Base-by-base conservation (phyloP, 1,284 basidiomycete genomes). In the Cutaneotrichosporon sp. region DNA sequence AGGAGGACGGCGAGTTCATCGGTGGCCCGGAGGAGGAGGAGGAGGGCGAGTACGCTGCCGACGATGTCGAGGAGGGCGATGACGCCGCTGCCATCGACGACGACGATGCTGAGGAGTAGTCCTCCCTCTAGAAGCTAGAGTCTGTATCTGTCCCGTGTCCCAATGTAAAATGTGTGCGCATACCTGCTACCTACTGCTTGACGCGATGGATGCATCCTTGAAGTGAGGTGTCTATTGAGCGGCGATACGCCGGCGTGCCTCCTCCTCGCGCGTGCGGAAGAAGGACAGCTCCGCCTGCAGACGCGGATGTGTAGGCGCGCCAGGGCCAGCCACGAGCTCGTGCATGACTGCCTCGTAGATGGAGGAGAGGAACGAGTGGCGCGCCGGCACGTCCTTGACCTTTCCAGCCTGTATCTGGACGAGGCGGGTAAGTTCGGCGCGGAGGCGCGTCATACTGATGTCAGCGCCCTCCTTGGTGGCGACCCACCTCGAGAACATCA, bases 401-500 rank as follows among this genome's bases (percentile, higher is more conserved):
- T 88, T 89, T 56, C 85, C 83, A 4, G 89, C 86, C 75, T 95
- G 91, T 26, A 84, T 83, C 40, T 84, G 78, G 64, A 94, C 86
- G n/a, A 96, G 82, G 68, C 89, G 90, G 55, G 87, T 84, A n/a
- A 96, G 77, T 77, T 96, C 93, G 71, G 88, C 87, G 47, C 92
- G 86, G 58, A 97, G 78, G n/a, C 92, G 89, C n/a, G 88, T 82
- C 64, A 95, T 82, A 73, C 94, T 97, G 66, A 2, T n/a, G 42
- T 63, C 21, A 63, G 51, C 40, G 13, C 10, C 30, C 2, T 47
- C 56, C 26, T 32, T 58, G 4, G 14, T 36, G 5, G 21, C 16
- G 16, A 65, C 75, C 60, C 75, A 93, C 93, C 93, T 92, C 14
- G 90, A 88, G 73, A 95, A 96, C 55, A 95, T 89, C 92, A 96